These are phyloP conservation scores for Pythium folliculosum DNA, from an alignment of 352 stramenopile genomes.

Conservation along the genomic window DNA sequence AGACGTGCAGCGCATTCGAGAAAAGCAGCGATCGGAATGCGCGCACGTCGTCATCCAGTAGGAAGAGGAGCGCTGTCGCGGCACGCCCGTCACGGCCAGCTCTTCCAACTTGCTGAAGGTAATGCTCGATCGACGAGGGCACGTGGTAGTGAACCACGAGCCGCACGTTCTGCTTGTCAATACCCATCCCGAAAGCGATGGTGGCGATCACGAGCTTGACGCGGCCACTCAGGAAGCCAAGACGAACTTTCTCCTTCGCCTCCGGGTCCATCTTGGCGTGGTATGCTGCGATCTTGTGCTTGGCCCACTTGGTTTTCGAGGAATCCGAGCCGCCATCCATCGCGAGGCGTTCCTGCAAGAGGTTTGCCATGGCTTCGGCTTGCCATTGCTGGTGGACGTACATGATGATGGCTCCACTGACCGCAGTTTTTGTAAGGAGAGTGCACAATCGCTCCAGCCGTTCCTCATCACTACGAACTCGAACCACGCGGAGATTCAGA, in stretches of 20 bases:
- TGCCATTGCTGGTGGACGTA: slow-evolving; percentile 86
- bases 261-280: slow-evolving; percentile 91
- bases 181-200: slow-evolving; percentile 98
- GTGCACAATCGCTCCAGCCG: slow-evolving; percentile 42
- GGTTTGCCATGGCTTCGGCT: slow-evolving; percentile 63
- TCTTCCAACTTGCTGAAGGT: slow-evolving; percentile 97
- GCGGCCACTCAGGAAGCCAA: slow-evolving; percentile 87
- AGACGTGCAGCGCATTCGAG: slow-evolving; percentile 58
- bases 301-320: slow-evolving; percentile 31
- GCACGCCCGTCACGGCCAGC: slow-evolving; percentile 93
- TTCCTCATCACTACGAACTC: slow-evolving; percentile 61
- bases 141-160: slow-evolving; percentile 98
- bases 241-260: slow-evolving; percentile 77
- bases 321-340: slow-evolving; percentile 21
- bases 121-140: slow-evolving; percentile 97
- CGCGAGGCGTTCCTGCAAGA: slow-evolving; percentile 59
- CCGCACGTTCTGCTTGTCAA: slow-evolving; percentile 97
- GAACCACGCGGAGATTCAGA: slow-evolving; percentile 55
- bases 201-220: slow-evolving; percentile 95
- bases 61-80: slow-evolving; percentile 65
- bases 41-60: slow-evolving; percentile 64
- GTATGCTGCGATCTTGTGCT: slow-evolving; percentile 78
- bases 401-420: slow-evolving; percentile 66
- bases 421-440: slow-evolving; percentile 31
- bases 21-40: slow-evolving; percentile 75